These are phyloP conservation scores for Pterocarpus santalinus DNA, from an alignment of 306 rosid genomes.

Conservation along the genomic window DNA sequence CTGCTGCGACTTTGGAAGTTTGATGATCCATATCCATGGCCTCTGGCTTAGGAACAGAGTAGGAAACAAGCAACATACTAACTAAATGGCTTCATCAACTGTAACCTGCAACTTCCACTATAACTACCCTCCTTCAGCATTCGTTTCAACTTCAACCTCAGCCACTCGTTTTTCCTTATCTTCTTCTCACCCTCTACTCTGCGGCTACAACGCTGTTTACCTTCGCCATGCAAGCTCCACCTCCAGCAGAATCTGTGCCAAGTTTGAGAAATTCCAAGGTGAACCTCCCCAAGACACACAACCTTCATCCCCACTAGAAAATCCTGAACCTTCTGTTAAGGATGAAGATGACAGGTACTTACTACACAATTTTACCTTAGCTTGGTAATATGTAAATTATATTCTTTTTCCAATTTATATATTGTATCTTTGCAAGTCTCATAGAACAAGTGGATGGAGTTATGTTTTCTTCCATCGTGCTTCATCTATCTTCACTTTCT, in stretches of 20 bases:
- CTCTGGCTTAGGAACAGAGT: slow-evolving; percentile 42
- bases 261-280: slow-evolving; percentile 86
- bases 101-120: slow-evolving; percentile 52
- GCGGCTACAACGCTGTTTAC: slow-evolving; percentile 48
- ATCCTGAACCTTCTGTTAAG: slow-evolving; percentile 3
- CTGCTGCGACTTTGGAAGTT: background rate
- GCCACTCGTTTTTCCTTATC: slow-evolving; percentile 48
- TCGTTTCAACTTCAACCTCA: background rate
- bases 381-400: background rate
- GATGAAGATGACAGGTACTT: slow-evolving; percentile 76
- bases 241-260: slow-evolving; percentile 71
- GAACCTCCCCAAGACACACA: slow-evolving; percentile 55
- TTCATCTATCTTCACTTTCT: slow-evolving; percentile 1
- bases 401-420: slow-evolving; percentile 18
- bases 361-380: slow-evolving; percentile 1
- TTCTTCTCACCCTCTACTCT: slow-evolving; percentile 52
- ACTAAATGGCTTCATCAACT: slow-evolving; percentile 68
- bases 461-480: background rate
- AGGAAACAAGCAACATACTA: slow-evolving; percentile 6
- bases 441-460: background rate
- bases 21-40: slow-evolving; percentile 38
- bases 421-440: background rate
- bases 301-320: slow-evolving; percentile 46
- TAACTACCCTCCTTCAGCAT: slow-evolving; percentile 56
- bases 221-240: slow-evolving; percentile 39